phyloP scores from a whole-genome alignment of 371 early-diverging fungal genomes.

The Zancudomyces culisetae region DNA sequence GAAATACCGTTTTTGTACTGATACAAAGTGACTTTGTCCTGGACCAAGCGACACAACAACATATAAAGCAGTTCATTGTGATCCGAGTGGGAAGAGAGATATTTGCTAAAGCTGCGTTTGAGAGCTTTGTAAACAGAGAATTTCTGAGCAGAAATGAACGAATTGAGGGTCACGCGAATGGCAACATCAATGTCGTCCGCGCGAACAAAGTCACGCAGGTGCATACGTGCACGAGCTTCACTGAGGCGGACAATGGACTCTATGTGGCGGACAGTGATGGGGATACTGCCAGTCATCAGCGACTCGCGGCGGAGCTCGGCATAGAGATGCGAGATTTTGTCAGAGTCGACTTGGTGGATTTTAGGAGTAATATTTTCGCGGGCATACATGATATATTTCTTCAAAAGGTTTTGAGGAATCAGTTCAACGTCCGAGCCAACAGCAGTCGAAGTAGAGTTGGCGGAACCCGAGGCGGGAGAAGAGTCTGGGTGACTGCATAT shows the following conservation, averaged over 20 bases:
- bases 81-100: conserved; percentile 56
- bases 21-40: conserved; percentile 53
- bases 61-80: conserved; percentile 52
- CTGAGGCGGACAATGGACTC: conserved; percentile 96
- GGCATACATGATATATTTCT: conserved; percentile 97
- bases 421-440: conserved; percentile 78
- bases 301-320: conserved; percentile 90
- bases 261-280: conserved; percentile 97
- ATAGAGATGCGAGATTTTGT: conserved; percentile 82
- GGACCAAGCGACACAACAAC: conserved; percentile 47
- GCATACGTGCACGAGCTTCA: conserved; percentile 97
- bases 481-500: conserved; percentile 66
- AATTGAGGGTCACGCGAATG: conserved; percentile 79
- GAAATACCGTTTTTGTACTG: conserved; percentile 33
- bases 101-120: conserved; percentile 64
- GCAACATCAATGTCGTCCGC: conserved; percentile 92
- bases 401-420: conserved; percentile 62
- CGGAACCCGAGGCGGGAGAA: too few species aligned
- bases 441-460: too few species aligned
- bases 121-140: conserved; percentile 72
- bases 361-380: conserved; percentile 71
- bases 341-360: conserved; percentile 72
- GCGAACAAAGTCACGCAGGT: conserved; percentile 82
- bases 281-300: conserved; percentile 68
- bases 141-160: conserved; percentile 95